Conservation (phyloP, 2,329 filamentous ascomycete species). For the Trichoderma atroviride region DNA sequence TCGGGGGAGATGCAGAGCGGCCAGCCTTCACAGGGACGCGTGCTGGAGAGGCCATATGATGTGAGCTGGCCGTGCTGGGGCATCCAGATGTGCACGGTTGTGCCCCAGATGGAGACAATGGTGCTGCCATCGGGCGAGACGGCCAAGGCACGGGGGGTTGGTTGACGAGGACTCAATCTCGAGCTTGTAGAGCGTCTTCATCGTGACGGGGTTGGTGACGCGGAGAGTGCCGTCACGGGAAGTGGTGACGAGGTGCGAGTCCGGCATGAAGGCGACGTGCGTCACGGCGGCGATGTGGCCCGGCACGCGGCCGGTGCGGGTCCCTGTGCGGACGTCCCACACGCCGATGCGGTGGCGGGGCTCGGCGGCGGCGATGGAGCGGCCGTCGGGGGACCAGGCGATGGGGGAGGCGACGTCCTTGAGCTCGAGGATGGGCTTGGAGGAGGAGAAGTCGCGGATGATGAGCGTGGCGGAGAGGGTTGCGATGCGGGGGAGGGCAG, state of each 20-base stretch:
- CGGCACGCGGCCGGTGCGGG: slow-evolving; percentile 37
- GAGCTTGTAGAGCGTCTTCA: slow-evolving; percentile 42
- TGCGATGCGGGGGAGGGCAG: slow-evolving; percentile 31
- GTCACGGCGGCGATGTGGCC: slow-evolving; percentile 44
- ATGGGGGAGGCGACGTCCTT: slow-evolving; percentile 39
- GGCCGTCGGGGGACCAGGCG: slow-evolving; percentile 40
- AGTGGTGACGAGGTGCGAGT: slow-evolving; percentile 39
- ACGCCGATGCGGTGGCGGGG: slow-evolving; percentile 36
- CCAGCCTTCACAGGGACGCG: slow-evolving; percentile 45
- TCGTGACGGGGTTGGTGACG: slow-evolving; percentile 39
- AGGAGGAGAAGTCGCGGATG: slow-evolving; percentile 37
- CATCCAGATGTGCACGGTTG: slow-evolving; percentile 44
- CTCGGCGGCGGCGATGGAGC: slow-evolving; percentile 39
- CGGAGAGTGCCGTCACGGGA: slow-evolving; percentile 44
- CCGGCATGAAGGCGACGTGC: slow-evolving; percentile 40
- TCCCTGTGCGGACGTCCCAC: slow-evolving; percentile 39
- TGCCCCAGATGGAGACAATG: slow-evolving; percentile 45
- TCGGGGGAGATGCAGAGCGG: slow-evolving; percentile 46
- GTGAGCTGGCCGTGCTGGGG: slow-evolving; percentile 39
- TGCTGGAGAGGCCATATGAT: slow-evolving; percentile 41
- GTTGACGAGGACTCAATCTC: slow-evolving; percentile 36
- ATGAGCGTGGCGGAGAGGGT: slow-evolving; percentile 38
- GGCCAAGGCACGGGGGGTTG: slow-evolving; percentile 37
- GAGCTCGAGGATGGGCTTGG: slow-evolving; percentile 39
- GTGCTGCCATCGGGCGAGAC: slow-evolving; percentile 40